phyloP scores from a whole-genome alignment of 345 rosid genomes.

The Dipteronia sinensis region DNA sequence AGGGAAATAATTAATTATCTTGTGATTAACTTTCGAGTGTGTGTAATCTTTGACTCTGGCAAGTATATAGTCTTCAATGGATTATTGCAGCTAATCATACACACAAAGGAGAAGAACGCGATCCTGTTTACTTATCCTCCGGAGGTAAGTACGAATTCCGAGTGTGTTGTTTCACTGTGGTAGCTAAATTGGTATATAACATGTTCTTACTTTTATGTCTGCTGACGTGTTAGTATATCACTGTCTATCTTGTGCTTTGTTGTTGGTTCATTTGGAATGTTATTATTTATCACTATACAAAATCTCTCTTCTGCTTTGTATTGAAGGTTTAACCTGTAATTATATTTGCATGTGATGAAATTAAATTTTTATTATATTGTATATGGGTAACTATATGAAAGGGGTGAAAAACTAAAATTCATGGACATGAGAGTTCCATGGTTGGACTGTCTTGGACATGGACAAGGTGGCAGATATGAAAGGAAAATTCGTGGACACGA shows the following conservation, averaged over 20 bases:
- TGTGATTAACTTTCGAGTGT: slow-evolving; percentile 11
- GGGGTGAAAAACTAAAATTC: background rate
- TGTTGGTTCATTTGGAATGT: background rate
- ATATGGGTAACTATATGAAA: background rate
- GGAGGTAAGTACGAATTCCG: slow-evolving; percentile 43
- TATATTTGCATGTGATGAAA: background rate
- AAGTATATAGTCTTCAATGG: slow-evolving; percentile 85
- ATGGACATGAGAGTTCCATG: background rate
- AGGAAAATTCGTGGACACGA: background rate
- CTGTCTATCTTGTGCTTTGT: background rate
- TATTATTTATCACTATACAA: background rate
- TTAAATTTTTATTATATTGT: background rate
- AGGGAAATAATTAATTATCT: background rate
- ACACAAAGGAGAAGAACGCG: slow-evolving; percentile 89
- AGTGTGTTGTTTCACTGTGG: slow-evolving; percentile 2
- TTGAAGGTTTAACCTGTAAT: background rate
- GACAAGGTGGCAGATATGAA: background rate
- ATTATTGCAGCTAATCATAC: slow-evolving; percentile 79
- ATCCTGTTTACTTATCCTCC: slow-evolving; percentile 92
- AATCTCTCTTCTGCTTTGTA: background rate
- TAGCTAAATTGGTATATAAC: slow-evolving; percentile 8
- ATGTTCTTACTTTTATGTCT: background rate
- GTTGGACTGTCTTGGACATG: too few species aligned
- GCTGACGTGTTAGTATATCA: too few species aligned
- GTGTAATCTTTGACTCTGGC: slow-evolving; percentile 71